These are phyloP conservation scores for Biscogniauxia mediterranea DNA, from an alignment of 2,329 filamentous ascomycete genomes.

Conservation along the genomic window DNA sequence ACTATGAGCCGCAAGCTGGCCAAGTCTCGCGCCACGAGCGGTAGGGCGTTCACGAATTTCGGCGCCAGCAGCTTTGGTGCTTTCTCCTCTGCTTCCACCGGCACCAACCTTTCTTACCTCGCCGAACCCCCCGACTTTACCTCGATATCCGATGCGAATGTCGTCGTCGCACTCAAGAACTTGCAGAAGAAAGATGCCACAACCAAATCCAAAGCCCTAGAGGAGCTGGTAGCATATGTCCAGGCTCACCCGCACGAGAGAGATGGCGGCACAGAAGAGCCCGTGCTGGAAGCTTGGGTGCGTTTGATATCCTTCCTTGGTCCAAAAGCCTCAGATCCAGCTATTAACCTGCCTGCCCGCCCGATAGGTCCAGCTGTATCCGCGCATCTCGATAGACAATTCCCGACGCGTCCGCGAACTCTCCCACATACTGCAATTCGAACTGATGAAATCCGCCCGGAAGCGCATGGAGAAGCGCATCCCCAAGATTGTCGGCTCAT, in stretches of 20 bases:
- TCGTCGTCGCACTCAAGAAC: slow-evolving; percentile 90
- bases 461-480: slow-evolving; percentile 83
- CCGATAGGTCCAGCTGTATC: slow-evolving; percentile 75
- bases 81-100: slow-evolving; percentile 41
- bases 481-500: slow-evolving; percentile 77
- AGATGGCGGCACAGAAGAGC: slow-evolving; percentile 69
- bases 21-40: slow-evolving; percentile 29
- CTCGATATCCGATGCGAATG: slow-evolving; percentile 72
- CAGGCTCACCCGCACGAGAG: slow-evolving; percentile 51
- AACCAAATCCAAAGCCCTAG: slow-evolving; percentile 86
- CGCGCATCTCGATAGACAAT: slow-evolving; percentile 86
- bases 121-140: slow-evolving; percentile 81
- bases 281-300: slow-evolving; percentile 87
- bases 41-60: slow-evolving; percentile 26
- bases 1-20: slow-evolving; percentile 31
- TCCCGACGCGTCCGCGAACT: slow-evolving; percentile 84
- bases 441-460: slow-evolving; percentile 61
- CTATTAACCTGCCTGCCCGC: slow-evolving; percentile 18
- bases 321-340: neutral
- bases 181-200: slow-evolving; percentile 88
- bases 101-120: slow-evolving; percentile 74
- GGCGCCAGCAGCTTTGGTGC: slow-evolving; percentile 22
- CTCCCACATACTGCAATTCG: slow-evolving; percentile 70
- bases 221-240: slow-evolving; percentile 72
- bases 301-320: slow-evolving; percentile 6